Conservation (phyloP, 768 basidiomycete genomes). For the Asterophora parasitica region DNA sequence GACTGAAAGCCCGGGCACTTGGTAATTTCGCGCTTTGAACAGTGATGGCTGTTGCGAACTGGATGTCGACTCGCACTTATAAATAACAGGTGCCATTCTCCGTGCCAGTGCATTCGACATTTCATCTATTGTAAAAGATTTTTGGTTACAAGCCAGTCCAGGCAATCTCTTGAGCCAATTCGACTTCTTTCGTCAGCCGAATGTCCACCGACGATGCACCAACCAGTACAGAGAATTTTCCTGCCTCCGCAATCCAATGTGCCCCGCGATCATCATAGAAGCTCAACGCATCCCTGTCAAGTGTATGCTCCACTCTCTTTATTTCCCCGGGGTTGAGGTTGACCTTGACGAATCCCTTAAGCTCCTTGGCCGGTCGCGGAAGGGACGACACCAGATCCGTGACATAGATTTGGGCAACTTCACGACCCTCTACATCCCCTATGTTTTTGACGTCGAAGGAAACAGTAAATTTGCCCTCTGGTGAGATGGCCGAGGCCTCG, state of each 20-base stretch:
- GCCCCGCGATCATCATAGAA: slow-evolving; percentile 41
- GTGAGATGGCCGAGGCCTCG: slow-evolving; percentile 26
- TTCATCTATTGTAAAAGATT: no score
- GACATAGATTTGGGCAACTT: slow-evolving; percentile 46
- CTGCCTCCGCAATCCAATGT: slow-evolving; percentile 45
- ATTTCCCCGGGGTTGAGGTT: slow-evolving; percentile 39
- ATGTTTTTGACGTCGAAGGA: slow-evolving; percentile 43
- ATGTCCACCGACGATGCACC: slow-evolving; percentile 43
- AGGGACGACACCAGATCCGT: slow-evolving; percentile 36
- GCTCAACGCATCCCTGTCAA: slow-evolving; percentile 46
- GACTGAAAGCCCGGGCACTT: no score
- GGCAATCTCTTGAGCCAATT: slow-evolving; percentile 29
- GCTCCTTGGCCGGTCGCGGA: slow-evolving; percentile 40
- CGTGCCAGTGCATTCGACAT: no score
- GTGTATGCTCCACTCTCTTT: slow-evolving; percentile 29
- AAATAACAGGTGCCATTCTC: no score
- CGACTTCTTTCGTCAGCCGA: slow-evolving; percentile 29
- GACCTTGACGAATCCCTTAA: slow-evolving; percentile 47
- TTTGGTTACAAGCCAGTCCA: slow-evolving; percentile 37
- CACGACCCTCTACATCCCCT: slow-evolving; percentile 39
- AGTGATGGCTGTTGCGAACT: no score
- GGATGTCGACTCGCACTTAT: no score
- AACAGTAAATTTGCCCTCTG: slow-evolving; percentile 31
- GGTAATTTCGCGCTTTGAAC: no score
- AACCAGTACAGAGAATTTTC: slow-evolving; percentile 40